Percentiles rank a stretch among this genome's conserved stretches.
Evolutionary conservation across 257 asterid genomes (phyloP).

Genomic region (Solanum chaucha): DNA sequence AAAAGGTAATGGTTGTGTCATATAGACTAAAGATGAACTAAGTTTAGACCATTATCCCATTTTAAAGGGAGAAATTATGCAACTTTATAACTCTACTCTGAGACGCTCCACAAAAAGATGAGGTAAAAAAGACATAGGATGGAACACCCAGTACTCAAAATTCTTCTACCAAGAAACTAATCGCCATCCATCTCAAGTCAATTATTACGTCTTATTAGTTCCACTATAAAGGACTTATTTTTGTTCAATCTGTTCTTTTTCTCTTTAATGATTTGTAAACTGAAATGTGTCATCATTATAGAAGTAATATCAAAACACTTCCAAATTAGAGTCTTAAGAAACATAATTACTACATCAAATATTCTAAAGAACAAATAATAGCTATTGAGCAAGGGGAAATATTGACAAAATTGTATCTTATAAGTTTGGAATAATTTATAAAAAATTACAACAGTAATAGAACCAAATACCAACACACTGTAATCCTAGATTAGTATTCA

Average conservation of each 20-base stretch:
- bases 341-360: background rate
- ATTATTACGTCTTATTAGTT: background rate
- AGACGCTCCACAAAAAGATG: background rate
- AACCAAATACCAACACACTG: background rate
- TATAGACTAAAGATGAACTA: background rate
- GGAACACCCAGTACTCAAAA: background rate
- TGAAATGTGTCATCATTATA: background rate
- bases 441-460: background rate
- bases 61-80: background rate
- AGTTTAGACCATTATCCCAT: background rate
- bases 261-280: background rate
- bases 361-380: background rate
- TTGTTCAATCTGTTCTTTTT: background rate
- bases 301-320: background rate
- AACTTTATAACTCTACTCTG: background rate
- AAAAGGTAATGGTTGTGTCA: background rate
- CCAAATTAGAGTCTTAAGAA: background rate
- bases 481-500: background rate
- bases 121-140: background rate
- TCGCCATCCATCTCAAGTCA: background rate
- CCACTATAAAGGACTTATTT: background rate
- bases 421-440: background rate
- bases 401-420: background rate
- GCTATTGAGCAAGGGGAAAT: background rate
- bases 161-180: background rate